phyloP scores from a whole-genome alignment of 202 grass and related monocot genomes.

The Brachypodium distachyon region DNA sequence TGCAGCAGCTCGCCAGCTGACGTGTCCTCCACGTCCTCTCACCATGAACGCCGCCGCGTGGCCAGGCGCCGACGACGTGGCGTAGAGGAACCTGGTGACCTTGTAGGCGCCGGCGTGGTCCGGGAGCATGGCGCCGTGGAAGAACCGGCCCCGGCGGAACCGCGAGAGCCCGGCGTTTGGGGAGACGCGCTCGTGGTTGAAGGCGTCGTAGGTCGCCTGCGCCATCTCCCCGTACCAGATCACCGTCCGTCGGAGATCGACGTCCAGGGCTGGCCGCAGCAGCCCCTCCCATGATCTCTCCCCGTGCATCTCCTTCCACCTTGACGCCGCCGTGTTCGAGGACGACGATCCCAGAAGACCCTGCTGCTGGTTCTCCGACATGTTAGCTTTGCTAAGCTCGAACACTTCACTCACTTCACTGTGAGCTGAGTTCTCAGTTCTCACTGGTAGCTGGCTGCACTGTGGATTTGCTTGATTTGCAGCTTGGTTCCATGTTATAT shows the following conservation, averaged over 20 bases:
- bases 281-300: slow-evolving; percentile 27
- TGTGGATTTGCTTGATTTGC: too few species aligned
- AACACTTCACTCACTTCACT: too few species aligned
- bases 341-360: too few species aligned
- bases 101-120: slow-evolving; percentile 18
- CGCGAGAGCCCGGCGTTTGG: slow-evolving; percentile 28
- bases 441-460: too few species aligned
- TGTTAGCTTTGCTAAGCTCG: too few species aligned
- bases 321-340: neutral
- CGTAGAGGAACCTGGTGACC: slow-evolving; percentile 56
- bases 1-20: too few species aligned
- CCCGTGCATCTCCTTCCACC: slow-evolving; percentile 55
- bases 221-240: slow-evolving; percentile 61
- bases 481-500: too few species aligned
- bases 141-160: slow-evolving; percentile 15
- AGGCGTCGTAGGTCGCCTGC: slow-evolving; percentile 56
- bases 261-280: slow-evolving; percentile 34
- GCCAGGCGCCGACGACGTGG: slow-evolving; percentile 36
- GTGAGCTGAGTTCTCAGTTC: too few species aligned
- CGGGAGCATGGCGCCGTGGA: slow-evolving; percentile 24
- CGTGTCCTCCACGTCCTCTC: too few species aligned
- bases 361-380: neutral
- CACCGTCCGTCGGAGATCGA: slow-evolving; percentile 39
- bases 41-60: slow-evolving; percentile 25
- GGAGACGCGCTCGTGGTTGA: slow-evolving; percentile 37